Evolutionary conservation across 305 asterid species (phyloP), one percentile per base, ranked within the genome.

Genomic region (Euphrasia arctica): DNA sequence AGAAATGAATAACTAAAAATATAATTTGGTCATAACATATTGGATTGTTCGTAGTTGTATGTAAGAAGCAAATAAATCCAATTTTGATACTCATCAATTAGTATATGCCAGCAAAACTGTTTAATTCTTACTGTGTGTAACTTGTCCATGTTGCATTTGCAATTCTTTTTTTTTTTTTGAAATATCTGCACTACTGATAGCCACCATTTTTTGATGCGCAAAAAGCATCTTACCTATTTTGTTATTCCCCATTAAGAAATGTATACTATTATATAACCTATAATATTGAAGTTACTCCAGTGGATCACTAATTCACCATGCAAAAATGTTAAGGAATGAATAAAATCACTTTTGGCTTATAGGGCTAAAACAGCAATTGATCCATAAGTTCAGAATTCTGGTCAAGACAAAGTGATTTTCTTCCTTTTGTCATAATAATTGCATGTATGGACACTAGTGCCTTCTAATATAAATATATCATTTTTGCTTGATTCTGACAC

Each of bases 401-500:
- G 59, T 63, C 22, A 31, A 31, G 69, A 29, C 57, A 61, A 56
- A 67, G 48, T 51, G 54, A 61, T 39, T 62, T 32, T 58, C 55
- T 61, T 47, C 27, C 27, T 25, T 25, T 25, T 25, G 1, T 25
- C 27, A 25, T 25, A 25, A 25, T 25, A 25, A 25, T 60, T 56
- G 67, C 25, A 2, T 60, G 22, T 42, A 3, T 9, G 36, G 48
- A 36, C 41, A 8, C 57, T 69, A 11, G 13, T 64, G 28, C 63
- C 57, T 54, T 54, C 2, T 55, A 62, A 15, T 60, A 39, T 31
- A 31, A 5, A 58, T 58, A 12, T 50, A 66, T 69, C 15, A 25
- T 22, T 67, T 64, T 63, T 61, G 13, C 58, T 69, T 64, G 64
- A 57, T 60, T 67, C 25, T 41, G 14, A 60, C 59, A 64, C 60